phyloP scores from a whole-genome alignment of 352 stramenopile genomes.

The Pseudoperonospora humuli region DNA sequence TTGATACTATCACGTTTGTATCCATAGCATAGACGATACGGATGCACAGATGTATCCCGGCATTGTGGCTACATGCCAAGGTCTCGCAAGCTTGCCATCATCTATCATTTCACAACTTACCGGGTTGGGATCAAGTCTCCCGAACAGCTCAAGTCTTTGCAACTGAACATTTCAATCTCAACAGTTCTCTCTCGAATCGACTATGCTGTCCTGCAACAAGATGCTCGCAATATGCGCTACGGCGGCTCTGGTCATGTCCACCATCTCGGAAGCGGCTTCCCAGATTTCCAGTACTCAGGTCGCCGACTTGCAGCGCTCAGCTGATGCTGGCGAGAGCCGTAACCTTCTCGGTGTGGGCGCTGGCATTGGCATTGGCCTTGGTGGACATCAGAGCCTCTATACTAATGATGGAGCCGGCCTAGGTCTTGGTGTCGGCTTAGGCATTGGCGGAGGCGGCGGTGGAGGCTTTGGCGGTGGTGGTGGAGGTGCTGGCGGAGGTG shows the following conservation, averaged over 20 bases:
- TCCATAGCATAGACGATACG: too few species aligned
- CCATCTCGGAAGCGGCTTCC: constrained; percentile 6
- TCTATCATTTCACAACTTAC: too few species aligned
- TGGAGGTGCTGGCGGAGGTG: too few species aligned
- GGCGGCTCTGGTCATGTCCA: constrained; percentile 20
- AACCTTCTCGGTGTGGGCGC: constrained; percentile 3
- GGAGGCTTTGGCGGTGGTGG: neutral
- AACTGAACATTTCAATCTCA: too few species aligned
- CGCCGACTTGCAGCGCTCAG: constrained; percentile 9
- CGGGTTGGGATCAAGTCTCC: too few species aligned
- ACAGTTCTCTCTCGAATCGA: too few species aligned
- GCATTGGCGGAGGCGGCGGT: neutral
- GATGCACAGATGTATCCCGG: too few species aligned
- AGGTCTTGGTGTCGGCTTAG: neutral
- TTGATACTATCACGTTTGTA: too few species aligned
- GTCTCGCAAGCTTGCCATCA: too few species aligned
- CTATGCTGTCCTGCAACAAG: constrained; percentile 29
- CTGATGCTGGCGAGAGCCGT: neutral
- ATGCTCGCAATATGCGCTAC: constrained; percentile 23
- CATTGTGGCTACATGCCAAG: too few species aligned
- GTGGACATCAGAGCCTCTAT: neutral
- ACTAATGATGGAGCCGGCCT: neutral
- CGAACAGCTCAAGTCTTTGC: too few species aligned
- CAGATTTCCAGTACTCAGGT: constrained; percentile 6
- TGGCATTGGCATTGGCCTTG: neutral